A percentile compares a stretch with the other conserved stretches of the same genome.
Conservation (phyloP, 805 yeast species). For the Huiozyma naganishii region DNA sequence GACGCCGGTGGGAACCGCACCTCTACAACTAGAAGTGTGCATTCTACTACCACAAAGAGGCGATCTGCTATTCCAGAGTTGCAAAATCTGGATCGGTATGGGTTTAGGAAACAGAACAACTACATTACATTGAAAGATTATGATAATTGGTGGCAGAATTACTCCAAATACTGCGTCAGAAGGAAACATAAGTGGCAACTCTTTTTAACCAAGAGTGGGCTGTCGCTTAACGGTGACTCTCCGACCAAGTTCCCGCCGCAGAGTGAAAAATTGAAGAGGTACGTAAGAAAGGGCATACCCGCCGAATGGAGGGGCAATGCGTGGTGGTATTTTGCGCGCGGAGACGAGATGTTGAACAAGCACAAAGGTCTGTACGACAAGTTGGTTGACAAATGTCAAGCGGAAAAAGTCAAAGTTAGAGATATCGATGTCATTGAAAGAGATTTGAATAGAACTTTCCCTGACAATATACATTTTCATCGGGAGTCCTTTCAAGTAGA, state of each 20-base stretch:
- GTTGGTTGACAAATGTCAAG: slow-evolving; percentile 46
- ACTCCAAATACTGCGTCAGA: slow-evolving; percentile 48
- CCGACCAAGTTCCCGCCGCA: slow-evolving; percentile 68
- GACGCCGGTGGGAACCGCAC: no score
- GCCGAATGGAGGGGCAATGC: slow-evolving; percentile 96
- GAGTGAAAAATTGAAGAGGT: slow-evolving; percentile 66
- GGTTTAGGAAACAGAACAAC: slow-evolving; percentile 66
- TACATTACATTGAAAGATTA: slow-evolving; percentile 47
- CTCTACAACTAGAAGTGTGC: no score
- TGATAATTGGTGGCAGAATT: slow-evolving; percentile 65
- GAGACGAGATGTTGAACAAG: slow-evolving; percentile 57
- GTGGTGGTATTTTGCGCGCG: slow-evolving; percentile 91
- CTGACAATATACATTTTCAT: slow-evolving; percentile 80
- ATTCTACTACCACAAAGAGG: slow-evolving; percentile 4
- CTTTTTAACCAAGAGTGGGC: slow-evolving; percentile 57
- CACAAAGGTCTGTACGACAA: slow-evolving; percentile 69
- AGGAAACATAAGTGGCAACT: slow-evolving; percentile 70
- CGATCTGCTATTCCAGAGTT: slow-evolving; percentile 3
- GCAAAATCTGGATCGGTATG: slow-evolving; percentile 59
- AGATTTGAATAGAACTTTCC: slow-evolving; percentile 87
- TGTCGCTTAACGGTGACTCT: slow-evolving; percentile 35
- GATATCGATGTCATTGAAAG: slow-evolving; percentile 91
- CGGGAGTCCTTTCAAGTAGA: slow-evolving; percentile 26
- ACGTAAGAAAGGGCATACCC: slow-evolving; percentile 85
- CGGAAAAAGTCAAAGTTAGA: slow-evolving; percentile 26